phyloP scores from a whole-genome alignment of 2,329 filamentous ascomycete genomes.

The Zymoseptoria passerinii region DNA sequence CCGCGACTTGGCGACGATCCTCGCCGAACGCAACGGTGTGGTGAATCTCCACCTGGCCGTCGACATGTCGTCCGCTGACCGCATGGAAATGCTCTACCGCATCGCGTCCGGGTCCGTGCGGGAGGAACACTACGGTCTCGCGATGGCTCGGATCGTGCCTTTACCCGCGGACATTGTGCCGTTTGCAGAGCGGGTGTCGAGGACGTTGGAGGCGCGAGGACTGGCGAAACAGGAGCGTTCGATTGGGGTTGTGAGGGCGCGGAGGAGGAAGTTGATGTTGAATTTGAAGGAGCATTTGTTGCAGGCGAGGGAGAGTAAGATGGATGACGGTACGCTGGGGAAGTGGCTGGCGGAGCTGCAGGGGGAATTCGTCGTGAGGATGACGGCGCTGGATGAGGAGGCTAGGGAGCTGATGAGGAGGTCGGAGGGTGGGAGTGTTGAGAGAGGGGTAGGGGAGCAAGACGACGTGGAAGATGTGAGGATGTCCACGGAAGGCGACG shows the following conservation, averaged over 20 bases:
- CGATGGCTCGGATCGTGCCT: slow-evolving; percentile 65
- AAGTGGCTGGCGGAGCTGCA: slow-evolving; percentile 61
- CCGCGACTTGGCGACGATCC: slow-evolving; percentile 65
- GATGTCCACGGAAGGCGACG: not conserved
- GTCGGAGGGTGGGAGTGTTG: not conserved
- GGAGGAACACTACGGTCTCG: slow-evolving; percentile 74
- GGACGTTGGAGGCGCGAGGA: slow-evolving; percentile 50
- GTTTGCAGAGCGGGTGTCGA: slow-evolving; percentile 58
- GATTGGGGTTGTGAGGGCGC: slow-evolving; percentile 49
- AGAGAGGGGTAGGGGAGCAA: slow-evolving; percentile 3
- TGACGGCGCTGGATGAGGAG: slow-evolving; percentile 57
- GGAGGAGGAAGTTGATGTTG: slow-evolving; percentile 65
- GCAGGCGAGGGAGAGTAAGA: slow-evolving; percentile 57
- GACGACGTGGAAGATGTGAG: not conserved
- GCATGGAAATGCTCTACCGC: slow-evolving; percentile 83
- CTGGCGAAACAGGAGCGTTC: slow-evolving; percentile 53
- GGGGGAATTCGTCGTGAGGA: slow-evolving; percentile 62
- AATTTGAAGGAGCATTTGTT: slow-evolving; percentile 63
- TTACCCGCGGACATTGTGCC: slow-evolving; percentile 61
- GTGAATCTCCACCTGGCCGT: slow-evolving; percentile 75
- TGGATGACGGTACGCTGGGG: slow-evolving; percentile 55
- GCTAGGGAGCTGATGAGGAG: slow-evolving; percentile 8
- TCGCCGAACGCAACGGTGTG: slow-evolving; percentile 68
- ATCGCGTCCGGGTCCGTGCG: slow-evolving; percentile 62
- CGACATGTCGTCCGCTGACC: slow-evolving; percentile 45